Base-by-base conservation (phyloP, 176 grass and related monocot species). In the Carex myosuroides region DNA sequence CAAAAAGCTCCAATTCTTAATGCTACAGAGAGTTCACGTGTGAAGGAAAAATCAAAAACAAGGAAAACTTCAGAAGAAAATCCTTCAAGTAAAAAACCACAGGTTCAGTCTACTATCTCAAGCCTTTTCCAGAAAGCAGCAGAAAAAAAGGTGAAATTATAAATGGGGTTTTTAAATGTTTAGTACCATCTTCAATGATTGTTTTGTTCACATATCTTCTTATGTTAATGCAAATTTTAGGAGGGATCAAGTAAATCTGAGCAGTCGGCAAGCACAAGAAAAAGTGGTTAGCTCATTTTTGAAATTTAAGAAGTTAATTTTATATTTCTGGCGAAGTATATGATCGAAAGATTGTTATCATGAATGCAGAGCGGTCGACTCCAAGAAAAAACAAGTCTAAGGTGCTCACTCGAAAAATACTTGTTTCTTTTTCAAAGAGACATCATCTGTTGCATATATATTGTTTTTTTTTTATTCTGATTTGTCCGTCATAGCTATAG, bases 71-170 rank as follows among this genome's bases (percentile, higher is more conserved):
- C 16, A 8, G 67, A 85, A 42, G 82, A 60, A 76, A 22, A 88
- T 85, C 65, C 87, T 14, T 18, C 88, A 52, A 70, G 32, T 81
- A 94, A 84, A 84, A 97, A 88, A 83, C 75, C 88, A 86, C 87
- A 87, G 32, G 92, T 98, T 82, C 95, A 94, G 85, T 84, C 92
- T 89, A 95, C 91, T 81, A 79, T 98, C 76, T 98, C 92, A 83
- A 83, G 56, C 66, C 83, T 98, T 67, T 93, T 98, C 84, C 87
- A 89, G 48, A 95, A 93, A 85, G 91, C 60, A 70, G 84, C 78
- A 61, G 86, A 91, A 42, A 90, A 90, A 86, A 94, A 94, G 79
- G 90, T 92, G 68, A 86, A 24, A 70, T 20, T 70, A 37, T 18
- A 48, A 85, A 29, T 65, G 32, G 55, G 13, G 69, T 72, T 88